Base-by-base conservation (phyloP, 805 yeast species). In the Candida pseudoglaebosa region DNA sequence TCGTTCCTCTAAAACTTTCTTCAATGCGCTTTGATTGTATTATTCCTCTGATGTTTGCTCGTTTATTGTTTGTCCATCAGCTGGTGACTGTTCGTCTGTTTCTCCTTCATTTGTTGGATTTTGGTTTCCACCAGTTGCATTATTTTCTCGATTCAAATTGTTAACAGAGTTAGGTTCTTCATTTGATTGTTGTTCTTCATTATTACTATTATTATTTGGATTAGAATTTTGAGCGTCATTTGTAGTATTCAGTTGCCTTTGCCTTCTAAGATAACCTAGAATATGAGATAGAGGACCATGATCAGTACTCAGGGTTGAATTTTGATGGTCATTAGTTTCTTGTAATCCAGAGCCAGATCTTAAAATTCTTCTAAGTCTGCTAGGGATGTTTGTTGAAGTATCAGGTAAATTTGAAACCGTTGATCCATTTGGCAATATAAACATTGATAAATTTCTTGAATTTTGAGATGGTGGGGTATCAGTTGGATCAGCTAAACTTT, bases 401-500 rank as follows among this genome's bases (percentile, higher is more conserved):
- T 26, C 20, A 8, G 34, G 16, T 6, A 40, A 20, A 12, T 39
- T 28, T 6, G 20, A 13, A 17, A 26, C n/a, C 2, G 31, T 18
- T 15, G 45, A 38, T 4, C 43, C 40, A n/a, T 41, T 36, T 4
- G 50, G 57, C 45, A 47, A 57, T 52, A 35, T 44, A 59, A 54
- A 40, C 59, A 64, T 9, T 64, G 73, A 39, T 56, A 49, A 19
- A 56, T 55, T 38, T 30, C 50, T 37, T 8, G 22, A 31, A 15
- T 22, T 32, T 15, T 16, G 22, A 9, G 32, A 10, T 5, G 33
- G 24, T 17, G 35, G n/a, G 4, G 36, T 17, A 28, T 14, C 17
- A 8, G 32, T 14, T 14, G 43, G 32, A 70, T 43, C 59, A 9
- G 46, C 49, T 2, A 83, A 65, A 15, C 71, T 65, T 13, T 67